Conservation (phyloP, 2,329 filamentous ascomycete genomes). For the Dactylellina parvicollis region DNA sequence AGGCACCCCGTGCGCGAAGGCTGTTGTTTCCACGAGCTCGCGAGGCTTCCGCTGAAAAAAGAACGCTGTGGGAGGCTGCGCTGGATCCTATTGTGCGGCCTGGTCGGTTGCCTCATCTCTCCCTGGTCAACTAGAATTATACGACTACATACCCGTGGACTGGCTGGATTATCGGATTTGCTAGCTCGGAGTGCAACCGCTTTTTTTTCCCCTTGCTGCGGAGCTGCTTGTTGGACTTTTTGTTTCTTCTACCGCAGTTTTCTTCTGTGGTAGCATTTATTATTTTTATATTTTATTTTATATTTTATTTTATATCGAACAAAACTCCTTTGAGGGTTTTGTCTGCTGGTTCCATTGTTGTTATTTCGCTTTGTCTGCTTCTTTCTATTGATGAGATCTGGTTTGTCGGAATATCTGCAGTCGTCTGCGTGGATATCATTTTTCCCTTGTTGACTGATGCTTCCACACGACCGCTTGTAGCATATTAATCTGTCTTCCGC, state of each 20-base stretch:
- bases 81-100: neutral
- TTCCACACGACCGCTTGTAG: too few relatives aligned
- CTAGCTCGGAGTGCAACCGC: neutral
- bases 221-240: neutral
- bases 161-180: neutral
- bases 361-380: neutral
- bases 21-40: neutral
- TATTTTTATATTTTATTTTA: neutral
- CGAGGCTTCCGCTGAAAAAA: neutral
- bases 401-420: neutral
- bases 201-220: neutral
- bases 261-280: neutral
- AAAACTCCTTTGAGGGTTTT: slow-evolving; percentile 14
- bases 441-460: neutral
- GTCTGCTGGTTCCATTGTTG: neutral
- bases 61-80: neutral
- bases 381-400: neutral
- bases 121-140: neutral
- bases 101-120: slow-evolving; percentile 58
- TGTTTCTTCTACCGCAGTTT: neutral
- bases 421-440: neutral
- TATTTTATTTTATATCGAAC: neutral
- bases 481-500: neutral
- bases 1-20: neutral
- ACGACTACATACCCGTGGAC: neutral